Base-by-base conservation (phyloP, 257 asterid species). In the Nicotiana otophora region DNA sequence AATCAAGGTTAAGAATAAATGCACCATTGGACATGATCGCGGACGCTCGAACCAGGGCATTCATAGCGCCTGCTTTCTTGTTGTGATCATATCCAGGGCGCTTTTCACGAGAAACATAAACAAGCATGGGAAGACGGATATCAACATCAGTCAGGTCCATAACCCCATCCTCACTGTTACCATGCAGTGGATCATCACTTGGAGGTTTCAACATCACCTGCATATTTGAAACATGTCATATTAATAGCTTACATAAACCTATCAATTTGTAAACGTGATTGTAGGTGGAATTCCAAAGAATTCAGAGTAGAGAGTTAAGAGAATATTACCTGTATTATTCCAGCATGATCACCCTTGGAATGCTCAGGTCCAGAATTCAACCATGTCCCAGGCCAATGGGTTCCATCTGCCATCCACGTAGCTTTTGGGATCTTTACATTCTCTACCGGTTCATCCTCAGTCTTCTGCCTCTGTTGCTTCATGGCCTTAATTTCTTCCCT, bases 381-480 rank as follows among this genome's bases (percentile, higher is more conserved):
- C 97, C 97, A 92, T 82, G 95, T 90, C n/a, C 97, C 97, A 17
- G 97, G 97, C 97, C 97, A 92, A 77, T 92, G 97, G 66, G 97
- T 91, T 74, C 95, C 97, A 85, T 92, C 97, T 10, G 97, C 93
- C 97, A 92, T 92, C 97, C 97, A 92, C 2, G 97, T 92, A 48
- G 94, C 95, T 85, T 88, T 92, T 77, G 83, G 87, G 81, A 91
- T 84, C 92, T 92, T 91, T 77, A 88, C 46, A 61, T 53, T 72
- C 82, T 91, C 95, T 5, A 83, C 26, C 53, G 90, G 91, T 16
- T 92, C 92, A 64, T 92, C 94, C n/a, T 89, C 92, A 82, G 86
- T 89, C 83, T 82, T 87, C 88, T 87, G 90, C 67, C 93, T 91
- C 81, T 91, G 94, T 82, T 89, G 91, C 87, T 89, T 91, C 90